A percentile compares a stretch with the other conserved stretches of the same genome.
Conservation (phyloP, 768 basidiomycete species). For the Lepiota venenata region DNA sequence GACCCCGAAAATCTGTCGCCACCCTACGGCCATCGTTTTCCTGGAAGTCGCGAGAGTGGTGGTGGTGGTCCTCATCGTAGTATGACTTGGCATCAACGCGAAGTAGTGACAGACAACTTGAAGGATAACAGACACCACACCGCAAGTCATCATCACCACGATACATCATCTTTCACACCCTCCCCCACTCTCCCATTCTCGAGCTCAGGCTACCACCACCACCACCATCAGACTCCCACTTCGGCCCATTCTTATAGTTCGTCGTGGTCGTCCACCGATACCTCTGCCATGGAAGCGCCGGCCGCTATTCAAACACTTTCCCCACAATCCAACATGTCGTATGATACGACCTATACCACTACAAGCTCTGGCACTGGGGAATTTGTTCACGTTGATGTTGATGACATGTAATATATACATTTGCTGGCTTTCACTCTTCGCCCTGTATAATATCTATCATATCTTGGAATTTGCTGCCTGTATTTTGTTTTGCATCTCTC, state of each 20-base stretch:
- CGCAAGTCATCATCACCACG: conserved; percentile 31
- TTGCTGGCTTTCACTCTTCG: background rate
- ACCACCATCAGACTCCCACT: no score
- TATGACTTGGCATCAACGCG: conserved; percentile 34
- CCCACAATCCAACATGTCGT: conserved; percentile 23
- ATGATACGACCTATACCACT: conserved; percentile 29
- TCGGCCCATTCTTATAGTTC: conserved; percentile 33
- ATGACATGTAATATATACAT: conserved; percentile 22
- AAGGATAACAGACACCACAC: conserved; percentile 24
- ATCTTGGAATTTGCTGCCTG: conserved; percentile 9
- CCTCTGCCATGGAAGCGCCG: conserved; percentile 28
- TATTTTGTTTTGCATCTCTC: background rate
- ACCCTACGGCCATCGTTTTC: conserved; percentile 24
- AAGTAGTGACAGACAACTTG: conserved; percentile 7
- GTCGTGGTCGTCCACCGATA: conserved; percentile 34
- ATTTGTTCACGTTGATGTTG: conserved; percentile 37
- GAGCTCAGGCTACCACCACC: conserved; percentile 33
- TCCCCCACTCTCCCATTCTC: conserved; percentile 34
- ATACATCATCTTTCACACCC: conserved; percentile 28
- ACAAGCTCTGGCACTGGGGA: conserved; percentile 37
- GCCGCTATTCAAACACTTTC: conserved; percentile 29
- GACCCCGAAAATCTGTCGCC: conserved; percentile 25
- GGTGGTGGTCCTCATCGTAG: conserved; percentile 21
- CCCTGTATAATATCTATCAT: conserved; percentile 2
- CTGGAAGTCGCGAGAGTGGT: conserved; percentile 26